Evolutionary conservation across 129 eudicot species (phyloP), one percentile per base, ranked within the genome.

Genomic region (carrot (Daucus carota)): DNA sequence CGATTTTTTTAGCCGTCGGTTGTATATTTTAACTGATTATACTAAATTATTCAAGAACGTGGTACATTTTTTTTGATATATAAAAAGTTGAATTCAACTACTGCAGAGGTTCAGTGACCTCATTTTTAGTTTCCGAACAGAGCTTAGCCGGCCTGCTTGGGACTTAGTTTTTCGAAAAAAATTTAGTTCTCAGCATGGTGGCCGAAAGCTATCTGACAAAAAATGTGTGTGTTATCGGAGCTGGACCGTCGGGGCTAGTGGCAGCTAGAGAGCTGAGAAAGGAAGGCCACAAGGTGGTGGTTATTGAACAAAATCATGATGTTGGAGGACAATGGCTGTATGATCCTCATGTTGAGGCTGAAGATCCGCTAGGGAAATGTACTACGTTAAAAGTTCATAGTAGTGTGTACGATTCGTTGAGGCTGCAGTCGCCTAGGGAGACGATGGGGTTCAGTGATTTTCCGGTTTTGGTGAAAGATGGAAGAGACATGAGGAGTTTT

Each of bases 241-340:
- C 92, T 41, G 98, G 98, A 7, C 92, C 98, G 24, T 83, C 96
- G 0, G 98, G 98, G 36, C 83, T 92, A 45, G 98, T 90, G 42
- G 98, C 98, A 0, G 94, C 90, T 6, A 77, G 96, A 57, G 98
- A 92, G 87, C 92, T 92, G 14, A 80, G 81, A 68, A 92, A 88
- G 75, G 98, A 92, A 74, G 94, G 96, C 1, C 98, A 92, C 79
- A 84, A 78, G 8, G 98, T 86, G 73, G 89, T 87, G 79, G 98
- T 92, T 16, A 42, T 90, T 43, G 98, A 92, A 72, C 98, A 92
- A 76, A 90, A 84, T 73, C 89, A 90, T 80, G 96, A 93, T 40
- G 85, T 93, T 70, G 98, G 98, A 75, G 96, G 98, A 34, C 98
- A 93, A 75, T 93, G 98, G 98, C 89, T 93, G 1, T 93, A 93